Evolutionary conservation across 176 grass and related monocot genomes (phyloP).

Genomic region (Hordeum marinum): DNA sequence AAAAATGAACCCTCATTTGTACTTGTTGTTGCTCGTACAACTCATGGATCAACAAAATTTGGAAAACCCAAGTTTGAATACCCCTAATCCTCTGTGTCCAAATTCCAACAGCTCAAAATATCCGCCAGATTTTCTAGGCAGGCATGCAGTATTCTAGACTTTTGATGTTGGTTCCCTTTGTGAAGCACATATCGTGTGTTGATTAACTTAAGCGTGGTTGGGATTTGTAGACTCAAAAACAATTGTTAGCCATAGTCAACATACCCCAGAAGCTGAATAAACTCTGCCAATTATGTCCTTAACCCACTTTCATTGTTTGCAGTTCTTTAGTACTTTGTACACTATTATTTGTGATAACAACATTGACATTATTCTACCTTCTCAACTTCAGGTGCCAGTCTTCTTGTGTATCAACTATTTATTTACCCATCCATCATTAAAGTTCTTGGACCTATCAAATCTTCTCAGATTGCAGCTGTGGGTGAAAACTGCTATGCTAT

Average conservation of each 20-base stretch:
- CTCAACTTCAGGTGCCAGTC: slow-evolving; percentile 45
- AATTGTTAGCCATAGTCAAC: neutral
- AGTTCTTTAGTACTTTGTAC: neutral
- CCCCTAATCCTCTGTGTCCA: neutral
- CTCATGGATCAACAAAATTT: too few relatives aligned
- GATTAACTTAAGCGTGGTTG: neutral
- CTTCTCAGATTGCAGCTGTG: slow-evolving; percentile 52
- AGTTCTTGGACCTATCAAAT: slow-evolving; percentile 47
- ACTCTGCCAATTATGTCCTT: neutral
- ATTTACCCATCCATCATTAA: slow-evolving; percentile 55
- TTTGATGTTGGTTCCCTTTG: neutral
- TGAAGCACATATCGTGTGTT: neutral
- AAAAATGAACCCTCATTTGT: too few relatives aligned
- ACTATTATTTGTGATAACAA: neutral
- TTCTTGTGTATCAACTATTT: slow-evolving; percentile 70
- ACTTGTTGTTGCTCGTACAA: too few relatives aligned
- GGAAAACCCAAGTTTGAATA: too few relatives aligned
- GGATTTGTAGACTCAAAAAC: neutral
- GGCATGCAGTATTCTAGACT: neutral
- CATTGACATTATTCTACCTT: neutral
- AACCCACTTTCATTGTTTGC: neutral
- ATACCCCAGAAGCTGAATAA: neutral
- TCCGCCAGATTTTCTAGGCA: neutral
- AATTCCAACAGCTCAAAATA: neutral
- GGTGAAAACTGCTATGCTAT: slow-evolving; percentile 6